Base-by-base conservation (phyloP, 352 stramenopile genomes). In the Pseudoperonospora humuli region DNA sequence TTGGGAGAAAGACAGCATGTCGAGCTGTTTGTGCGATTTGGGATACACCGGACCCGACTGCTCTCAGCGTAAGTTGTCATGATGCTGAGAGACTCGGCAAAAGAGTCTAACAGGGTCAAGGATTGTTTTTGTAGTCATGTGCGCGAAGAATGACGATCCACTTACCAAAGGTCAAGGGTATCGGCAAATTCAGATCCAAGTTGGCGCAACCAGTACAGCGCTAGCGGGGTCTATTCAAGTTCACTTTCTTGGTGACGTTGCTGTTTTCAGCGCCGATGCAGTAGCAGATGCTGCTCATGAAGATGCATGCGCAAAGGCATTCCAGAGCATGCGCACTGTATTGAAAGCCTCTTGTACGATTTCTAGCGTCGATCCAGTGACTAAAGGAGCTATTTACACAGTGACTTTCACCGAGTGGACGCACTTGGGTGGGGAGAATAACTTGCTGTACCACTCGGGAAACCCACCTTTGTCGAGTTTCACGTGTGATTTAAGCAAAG, bases 101-200 rank as follows among this genome's bases (percentile, higher is more conserved):
- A 10, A 10, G 24, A 95, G 46, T 62, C 62, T 0, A 95, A 95
- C 56, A 95, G 84, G 84, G 84, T 95, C 41, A 86, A 76, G 20
- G 59, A 88, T 44, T 80, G 63, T 9, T 29, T 47, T 31, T 26
- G 13, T 8, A 84, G 67, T 67, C 15, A 91, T 92, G 74, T 94
- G 85, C 29, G 75, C 80, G 7, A 92, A 93, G 66, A 84, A 84
- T 23, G 80, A 96, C 50, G 77, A 95, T 37, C 83, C 78, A 1
- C 50, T 95, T 7, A 93, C 83, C 3, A 79, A 95, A 61, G 52
- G 43, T 5, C 81, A 95, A 61, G 52, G 43, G 6, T 75, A 69
- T 38, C 72, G 78, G 10, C 64, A 59, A 0, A 87, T 87, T 52
- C 61, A 61, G 24, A 70, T 91, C 25, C 67, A 58, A n/a, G 54